phyloP scores from a whole-genome alignment of 2,329 filamentous ascomycete genomes.

The Phyllosticta paracitricarpa region DNA sequence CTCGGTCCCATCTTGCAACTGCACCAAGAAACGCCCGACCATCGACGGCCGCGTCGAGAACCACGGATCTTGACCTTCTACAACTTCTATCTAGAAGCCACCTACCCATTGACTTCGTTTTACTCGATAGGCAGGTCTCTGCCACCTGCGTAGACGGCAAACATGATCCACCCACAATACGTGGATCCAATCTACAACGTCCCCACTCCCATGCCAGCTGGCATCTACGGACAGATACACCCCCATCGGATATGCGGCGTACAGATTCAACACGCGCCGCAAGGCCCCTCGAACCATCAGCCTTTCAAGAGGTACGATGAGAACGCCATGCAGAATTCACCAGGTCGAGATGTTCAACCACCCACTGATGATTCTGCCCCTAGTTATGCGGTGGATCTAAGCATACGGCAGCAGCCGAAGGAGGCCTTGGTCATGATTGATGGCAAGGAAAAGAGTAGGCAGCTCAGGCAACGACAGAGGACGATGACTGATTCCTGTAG shows the following conservation, averaged over 20 bases:
- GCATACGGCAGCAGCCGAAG: constrained; percentile 56
- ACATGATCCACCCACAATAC: not conserved
- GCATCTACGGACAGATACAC: not conserved
- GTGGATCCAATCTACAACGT: not conserved
- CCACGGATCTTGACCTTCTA: not conserved
- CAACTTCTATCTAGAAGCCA: not conserved
- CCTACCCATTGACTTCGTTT: not conserved
- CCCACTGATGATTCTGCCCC: constrained; percentile 8
- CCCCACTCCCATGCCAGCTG: no score
- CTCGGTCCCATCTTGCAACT: not conserved
- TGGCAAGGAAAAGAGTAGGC: constrained; percentile 63
- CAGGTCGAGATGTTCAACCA: constrained; percentile 6
- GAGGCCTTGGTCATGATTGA: constrained; percentile 55
- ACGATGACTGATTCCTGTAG: constrained; percentile 31
- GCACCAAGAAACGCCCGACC: not conserved
- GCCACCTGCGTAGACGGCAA: not conserved
- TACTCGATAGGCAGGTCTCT: not conserved
- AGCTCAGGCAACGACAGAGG: not conserved
- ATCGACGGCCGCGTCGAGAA: not conserved
- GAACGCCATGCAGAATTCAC: constrained; percentile 2
- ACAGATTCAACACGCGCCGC: not conserved
- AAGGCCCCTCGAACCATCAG: not conserved
- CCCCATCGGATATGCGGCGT: not conserved
- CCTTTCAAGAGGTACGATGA: constrained; percentile 8
- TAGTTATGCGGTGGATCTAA: constrained; percentile 39